phyloP scores from a whole-genome alignment of 2,329 filamentous ascomycete species.

The Exophiala lecanii-corni region DNA sequence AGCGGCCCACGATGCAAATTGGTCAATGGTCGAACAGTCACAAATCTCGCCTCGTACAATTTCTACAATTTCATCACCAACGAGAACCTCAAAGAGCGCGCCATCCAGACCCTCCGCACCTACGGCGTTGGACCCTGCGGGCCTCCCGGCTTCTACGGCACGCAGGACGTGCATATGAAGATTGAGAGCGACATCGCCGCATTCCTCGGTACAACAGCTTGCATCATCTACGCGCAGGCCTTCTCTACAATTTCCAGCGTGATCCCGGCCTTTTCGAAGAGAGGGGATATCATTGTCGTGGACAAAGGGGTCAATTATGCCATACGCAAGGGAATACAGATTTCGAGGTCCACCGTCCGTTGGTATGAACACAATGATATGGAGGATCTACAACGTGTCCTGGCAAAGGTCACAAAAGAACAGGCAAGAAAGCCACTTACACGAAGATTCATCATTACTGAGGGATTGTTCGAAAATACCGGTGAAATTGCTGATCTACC shows the following conservation, averaged over 20 bases:
- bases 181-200: conserved; percentile 89
- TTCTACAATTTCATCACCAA: conserved; percentile 97
- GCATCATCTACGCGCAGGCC: conserved; percentile 92
- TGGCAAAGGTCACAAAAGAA: conserved; percentile 81
- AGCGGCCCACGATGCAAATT: conserved; percentile 89
- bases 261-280: conserved; percentile 93
- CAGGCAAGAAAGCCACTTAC: conserved; percentile 85
- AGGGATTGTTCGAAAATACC: conserved; percentile 86
- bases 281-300: conserved; percentile 93
- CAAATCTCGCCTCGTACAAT: conserved; percentile 91
- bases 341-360: conserved; percentile 80
- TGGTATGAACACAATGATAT: conserved; percentile 98
- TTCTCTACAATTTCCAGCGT: conserved; percentile 97
- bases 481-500: conserved; percentile 83
- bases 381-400: conserved; percentile 81
- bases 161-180: conserved; percentile 96
- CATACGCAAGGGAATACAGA: conserved; percentile 89
- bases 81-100: conserved; percentile 89
- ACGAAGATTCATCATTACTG: conserved; percentile 89
- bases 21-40: conserved; percentile 80
- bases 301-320: conserved; percentile 91
- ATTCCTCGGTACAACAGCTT: conserved; percentile 79
- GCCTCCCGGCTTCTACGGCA: conserved; percentile 96
- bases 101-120: conserved; percentile 84
- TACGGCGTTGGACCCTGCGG: conserved; percentile 97